phyloP scores from a whole-genome alignment of 331 rosid species.

The Acacia concinna region DNA sequence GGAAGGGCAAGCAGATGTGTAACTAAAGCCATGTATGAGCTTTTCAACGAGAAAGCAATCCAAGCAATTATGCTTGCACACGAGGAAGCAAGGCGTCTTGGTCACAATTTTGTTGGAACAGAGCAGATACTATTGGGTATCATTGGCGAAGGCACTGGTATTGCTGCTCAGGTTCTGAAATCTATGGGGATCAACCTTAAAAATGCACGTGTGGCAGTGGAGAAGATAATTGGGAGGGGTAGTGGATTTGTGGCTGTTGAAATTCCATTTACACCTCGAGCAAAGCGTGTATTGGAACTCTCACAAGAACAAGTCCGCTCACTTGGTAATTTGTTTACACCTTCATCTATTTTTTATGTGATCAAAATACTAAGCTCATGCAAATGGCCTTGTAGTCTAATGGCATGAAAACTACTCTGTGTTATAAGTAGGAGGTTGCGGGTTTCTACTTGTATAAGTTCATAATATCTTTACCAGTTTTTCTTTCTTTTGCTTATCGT shows the following conservation, averaged over 20 bases:
- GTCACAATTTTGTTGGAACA: slow-evolving; percentile 93
- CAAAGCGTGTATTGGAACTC: slow-evolving; percentile 91
- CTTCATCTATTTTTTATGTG: not conserved
- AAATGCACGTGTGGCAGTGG: slow-evolving; percentile 93
- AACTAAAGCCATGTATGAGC: slow-evolving; percentile 83
- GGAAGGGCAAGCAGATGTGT: slow-evolving; percentile 60
- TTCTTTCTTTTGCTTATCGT: not conserved
- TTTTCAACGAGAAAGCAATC: slow-evolving; percentile 91
- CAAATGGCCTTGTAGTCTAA: no score
- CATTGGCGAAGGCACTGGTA: slow-evolving; percentile 95
- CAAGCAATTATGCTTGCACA: slow-evolving; percentile 95
- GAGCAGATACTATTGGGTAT: slow-evolving; percentile 92
- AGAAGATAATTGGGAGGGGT: slow-evolving; percentile 93
- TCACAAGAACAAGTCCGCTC: slow-evolving; percentile 91
- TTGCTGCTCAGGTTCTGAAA: slow-evolving; percentile 90
- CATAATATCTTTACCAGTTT: not conserved
- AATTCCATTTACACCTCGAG: slow-evolving; percentile 95
- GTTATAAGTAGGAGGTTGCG: no score
- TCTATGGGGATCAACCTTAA: slow-evolving; percentile 92
- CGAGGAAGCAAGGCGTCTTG: slow-evolving; percentile 93
- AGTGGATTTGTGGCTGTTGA: slow-evolving; percentile 92
- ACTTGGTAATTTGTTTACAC: slow-evolving; percentile 43
- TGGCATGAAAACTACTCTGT: no score
- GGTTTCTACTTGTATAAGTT: no score
- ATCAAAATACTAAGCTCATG: not conserved